Base-by-base conservation (phyloP, 140 eudicot genomes). In the Senecio squalidus region DNA sequence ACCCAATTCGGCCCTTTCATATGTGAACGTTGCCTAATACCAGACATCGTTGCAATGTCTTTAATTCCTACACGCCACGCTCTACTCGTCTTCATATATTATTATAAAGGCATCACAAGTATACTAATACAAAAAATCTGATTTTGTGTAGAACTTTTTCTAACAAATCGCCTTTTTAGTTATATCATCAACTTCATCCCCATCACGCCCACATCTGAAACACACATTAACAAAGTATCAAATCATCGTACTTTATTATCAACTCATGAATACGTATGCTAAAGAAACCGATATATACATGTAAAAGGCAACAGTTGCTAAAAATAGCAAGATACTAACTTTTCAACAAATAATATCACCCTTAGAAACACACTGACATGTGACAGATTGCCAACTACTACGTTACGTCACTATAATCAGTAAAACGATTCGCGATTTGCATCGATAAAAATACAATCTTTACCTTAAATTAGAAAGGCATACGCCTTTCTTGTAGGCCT, bases 1-100 rank as follows among this genome's bases (percentile, higher is more conserved):
- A 76, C 61, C 77, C 69, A 71, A 16, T 61, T 63, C 56, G 78
- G 85, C 61, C 85, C 69, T 60, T 71, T 79, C n/a, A 75, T 24
- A 55, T 74, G 69, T 21, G 81, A 70, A 15, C 78, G 53, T 64
- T 79, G 85, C 43, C 82, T 82, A 54, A 62, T 71, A 21, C 78
- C 76, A 41, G 82, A 62, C 71, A 76, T 71, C 68, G 29, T 79
- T 44, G 66, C 18, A n/a, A 71, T 52, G 49, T 70, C 78, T 75
- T 44, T 67, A 29, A 74, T 62, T 50, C 73, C 64, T 43, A 70
- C 55, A 44, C 58, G 80, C 79, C 82, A 75, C 60, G 67, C 55
- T 55, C 78, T 69, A 62, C 55, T 62, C 5, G 74, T 66, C 72
- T 70, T 74, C 77, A 79, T 79, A n/a, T n/a, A n/a, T 50, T 74